These are phyloP conservation scores for Papiliotrema terrestris DNA, from an alignment of 1,284 basidiomycete species.

Conservation along the genomic window DNA sequence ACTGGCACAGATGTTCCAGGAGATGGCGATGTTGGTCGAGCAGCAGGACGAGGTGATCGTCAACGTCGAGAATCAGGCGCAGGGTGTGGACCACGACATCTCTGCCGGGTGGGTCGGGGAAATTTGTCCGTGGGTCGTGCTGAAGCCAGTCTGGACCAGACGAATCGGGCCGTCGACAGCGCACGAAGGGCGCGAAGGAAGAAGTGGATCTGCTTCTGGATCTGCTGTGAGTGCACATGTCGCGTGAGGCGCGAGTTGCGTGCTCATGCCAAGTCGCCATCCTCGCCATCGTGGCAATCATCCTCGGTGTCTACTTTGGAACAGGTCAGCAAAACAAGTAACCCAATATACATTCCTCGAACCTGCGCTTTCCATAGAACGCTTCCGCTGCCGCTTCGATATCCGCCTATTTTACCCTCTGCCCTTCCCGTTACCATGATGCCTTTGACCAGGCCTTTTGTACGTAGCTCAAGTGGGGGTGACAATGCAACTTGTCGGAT, in stretches of 20 bases:
- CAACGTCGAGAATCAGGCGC: constrained; percentile 61
- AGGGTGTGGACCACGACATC: constrained; percentile 63
- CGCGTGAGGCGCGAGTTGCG: not conserved
- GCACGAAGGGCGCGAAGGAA: constrained; percentile 73
- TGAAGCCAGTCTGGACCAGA: constrained; percentile 58
- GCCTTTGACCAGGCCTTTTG: not conserved
- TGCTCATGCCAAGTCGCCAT: constrained; percentile 55
- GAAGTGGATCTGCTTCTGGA: constrained; percentile 73
- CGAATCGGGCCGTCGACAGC: constrained; percentile 69
- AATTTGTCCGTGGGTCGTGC: not conserved
- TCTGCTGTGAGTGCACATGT: constrained; percentile 42
- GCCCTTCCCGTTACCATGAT: not conserved
- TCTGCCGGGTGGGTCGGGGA: constrained; percentile 59
- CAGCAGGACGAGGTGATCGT: constrained; percentile 74
- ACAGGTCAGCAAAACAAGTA: constrained; percentile 17
- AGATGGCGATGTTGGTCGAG: constrained; percentile 76
- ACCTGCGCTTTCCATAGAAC: not conserved
- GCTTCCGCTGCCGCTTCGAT: not conserved
- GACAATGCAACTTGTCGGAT: not conserved
- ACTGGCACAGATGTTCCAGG: constrained; percentile 81
- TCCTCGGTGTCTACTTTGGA: constrained; percentile 41
- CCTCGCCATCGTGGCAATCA: constrained; percentile 54
- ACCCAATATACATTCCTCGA: not conserved
- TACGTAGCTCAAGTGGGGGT: not conserved
- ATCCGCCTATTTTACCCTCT: not conserved